A percentile compares a stretch with the other conserved stretches of the same genome.
These are phyloP conservation scores for Mycena alexandri DNA, from an alignment of 768 basidiomycete genomes.

Conservation along the genomic window DNA sequence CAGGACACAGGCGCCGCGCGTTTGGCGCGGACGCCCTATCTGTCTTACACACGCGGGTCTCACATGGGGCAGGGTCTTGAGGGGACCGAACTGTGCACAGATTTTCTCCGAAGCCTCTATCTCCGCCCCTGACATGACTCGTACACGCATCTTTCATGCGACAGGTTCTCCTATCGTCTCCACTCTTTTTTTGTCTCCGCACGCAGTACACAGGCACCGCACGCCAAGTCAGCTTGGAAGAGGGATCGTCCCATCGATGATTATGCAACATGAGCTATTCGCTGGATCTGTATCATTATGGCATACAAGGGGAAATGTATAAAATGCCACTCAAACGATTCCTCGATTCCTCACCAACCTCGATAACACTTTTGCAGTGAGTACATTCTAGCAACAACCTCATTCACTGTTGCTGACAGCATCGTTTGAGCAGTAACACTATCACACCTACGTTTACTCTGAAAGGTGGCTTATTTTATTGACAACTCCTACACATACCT, in stretches of 20 bases:
- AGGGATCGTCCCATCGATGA: slow-evolving; percentile 1
- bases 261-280: neutral
- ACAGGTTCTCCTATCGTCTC: no score
- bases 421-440: slow-evolving; percentile 16
- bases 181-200: no score
- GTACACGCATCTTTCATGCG: no score
- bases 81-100: no score
- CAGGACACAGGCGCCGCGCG: no score
- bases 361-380: slow-evolving; percentile 7
- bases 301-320: slow-evolving; percentile 8
- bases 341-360: slow-evolving; percentile 11
- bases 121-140: no score
- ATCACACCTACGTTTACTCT: slow-evolving; percentile 8
- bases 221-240: slow-evolving; percentile 3
- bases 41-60: no score
- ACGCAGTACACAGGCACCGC: no score
- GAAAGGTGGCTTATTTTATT: slow-evolving; percentile 6
- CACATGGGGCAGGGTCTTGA: no score
- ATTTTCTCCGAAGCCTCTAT: no score
- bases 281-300: no score
- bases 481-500: slow-evolving; percentile 5
- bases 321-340: slow-evolving; percentile 13
- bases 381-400: slow-evolving; percentile 7
- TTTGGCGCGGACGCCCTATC: no score
- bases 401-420: slow-evolving; percentile 13